Base-by-base conservation (phyloP, 768 basidiomycete species). In the Calocera viscosa region DNA sequence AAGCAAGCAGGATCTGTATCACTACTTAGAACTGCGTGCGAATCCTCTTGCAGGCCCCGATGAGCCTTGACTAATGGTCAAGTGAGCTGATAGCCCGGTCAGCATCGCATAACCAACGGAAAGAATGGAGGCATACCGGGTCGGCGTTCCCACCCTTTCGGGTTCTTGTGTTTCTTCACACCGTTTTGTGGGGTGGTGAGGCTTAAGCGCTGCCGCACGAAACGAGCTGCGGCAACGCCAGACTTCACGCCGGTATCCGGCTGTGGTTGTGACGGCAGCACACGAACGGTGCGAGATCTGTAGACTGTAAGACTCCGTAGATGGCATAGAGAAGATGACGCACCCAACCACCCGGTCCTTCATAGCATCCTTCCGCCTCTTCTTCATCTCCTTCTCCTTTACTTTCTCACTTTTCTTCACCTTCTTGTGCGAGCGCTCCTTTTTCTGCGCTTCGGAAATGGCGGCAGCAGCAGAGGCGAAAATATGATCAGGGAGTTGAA, bases 381-480 rank as follows among this genome's bases (percentile, higher is more conserved):
- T 60, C 22, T 60, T 60, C 30, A 5, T 5, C 26, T 60, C 53
- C 30, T 60, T 26, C 26, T 60, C 53, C 30, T 60, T 60, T 2
- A 19, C 11, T 30, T 60, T 60, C 26, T 26, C 24, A 16, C 14
- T 22, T 19, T 32, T 60, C 5, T 60, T 60, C 2, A 26, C 30
- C 22, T 60, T 60, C 53, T 60, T 60, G 8, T 2, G 24, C 24
- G 30, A 32, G 53, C 26, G 24, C 11, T 26, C 53, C 16, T 32
- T 26, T 19, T 60, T 60, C 53, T 28, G 53, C 10, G 53, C 53
- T 19, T 60, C 53, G 5, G 53, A 60, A 5, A 60, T 60, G 26
- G 53, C 53, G 7, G 53, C 53, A 5, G 53, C 53, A 32, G 53
- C 53, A 32, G 53, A 60, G 53, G 53, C 30, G 30, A 60, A 60